Percentiles rank a stretch among this genome's conserved stretches.
These are phyloP conservation scores for Yarrowia sp. DNA, from an alignment of 805 yeast genomes.

Conservation along the genomic window DNA sequence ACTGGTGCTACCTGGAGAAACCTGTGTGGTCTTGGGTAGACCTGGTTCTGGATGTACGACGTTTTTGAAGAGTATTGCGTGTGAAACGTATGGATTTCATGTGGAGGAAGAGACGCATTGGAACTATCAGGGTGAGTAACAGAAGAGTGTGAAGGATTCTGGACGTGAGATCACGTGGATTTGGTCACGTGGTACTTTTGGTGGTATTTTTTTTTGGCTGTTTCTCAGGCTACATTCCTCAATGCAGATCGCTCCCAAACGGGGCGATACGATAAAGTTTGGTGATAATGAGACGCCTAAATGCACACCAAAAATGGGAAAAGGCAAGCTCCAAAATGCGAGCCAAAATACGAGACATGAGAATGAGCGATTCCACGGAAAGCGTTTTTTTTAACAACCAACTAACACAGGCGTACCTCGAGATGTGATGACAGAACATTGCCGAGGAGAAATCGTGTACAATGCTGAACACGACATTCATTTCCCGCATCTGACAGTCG, in stretches of 20 bases:
- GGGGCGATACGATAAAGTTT: constrained; percentile 47
- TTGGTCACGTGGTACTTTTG: neutral
- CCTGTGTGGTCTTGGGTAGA: constrained; percentile 68
- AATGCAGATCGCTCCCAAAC: constrained; percentile 42
- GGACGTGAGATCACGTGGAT: neutral
- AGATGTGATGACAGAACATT: constrained; percentile 50
- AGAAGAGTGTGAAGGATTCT: constrained; percentile 37
- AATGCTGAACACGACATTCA: constrained; percentile 68
- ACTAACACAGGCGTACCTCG: constrained; percentile 41
- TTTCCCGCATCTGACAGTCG: constrained; percentile 66
- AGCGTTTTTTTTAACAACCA: too few species aligned
- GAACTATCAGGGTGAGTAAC: constrained; percentile 40
- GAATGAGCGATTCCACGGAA: too few species aligned
- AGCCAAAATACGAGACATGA: too few species aligned
- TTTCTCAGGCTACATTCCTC: neutral
- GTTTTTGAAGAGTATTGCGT: constrained; percentile 45
- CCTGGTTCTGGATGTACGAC: constrained; percentile 82
- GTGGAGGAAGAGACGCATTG: constrained; percentile 51
- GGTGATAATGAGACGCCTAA: too few species aligned
- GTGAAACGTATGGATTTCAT: constrained; percentile 57
- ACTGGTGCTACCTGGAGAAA: constrained; percentile 57
- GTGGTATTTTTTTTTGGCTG: neutral
- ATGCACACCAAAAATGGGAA: too few species aligned
- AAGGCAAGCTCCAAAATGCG: too few species aligned
- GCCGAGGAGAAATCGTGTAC: constrained; percentile 67